Conservation (phyloP, 2,329 filamentous ascomycete species). For the Delphinella strobiligena region DNA sequence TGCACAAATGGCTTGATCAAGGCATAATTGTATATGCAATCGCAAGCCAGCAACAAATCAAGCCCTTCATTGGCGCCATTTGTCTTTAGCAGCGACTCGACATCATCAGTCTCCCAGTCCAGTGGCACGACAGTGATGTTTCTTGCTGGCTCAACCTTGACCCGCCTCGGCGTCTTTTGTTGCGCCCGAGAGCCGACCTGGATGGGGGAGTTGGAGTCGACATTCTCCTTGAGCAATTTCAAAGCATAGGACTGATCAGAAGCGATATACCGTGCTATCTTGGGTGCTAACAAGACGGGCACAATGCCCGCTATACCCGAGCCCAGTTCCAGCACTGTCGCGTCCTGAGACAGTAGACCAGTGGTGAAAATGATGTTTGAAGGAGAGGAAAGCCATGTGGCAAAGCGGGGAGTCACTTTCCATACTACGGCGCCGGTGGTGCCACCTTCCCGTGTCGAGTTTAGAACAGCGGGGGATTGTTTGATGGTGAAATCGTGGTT, state of each 20-base stretch:
- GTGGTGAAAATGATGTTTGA: conserved; percentile 50
- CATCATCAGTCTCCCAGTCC: conserved; percentile 66
- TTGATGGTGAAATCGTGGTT: conserved; percentile 61
- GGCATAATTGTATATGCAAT: conserved; percentile 91
- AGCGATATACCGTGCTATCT: conserved; percentile 55
- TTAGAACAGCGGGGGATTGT: conserved; percentile 74
- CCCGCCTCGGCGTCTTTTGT: conserved; percentile 1
- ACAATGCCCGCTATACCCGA: conserved; percentile 77
- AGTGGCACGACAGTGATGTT: conserved; percentile 28
- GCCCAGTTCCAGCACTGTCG: conserved; percentile 68
- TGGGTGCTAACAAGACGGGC: conserved; percentile 53
- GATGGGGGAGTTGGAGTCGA: conserved; percentile 46
- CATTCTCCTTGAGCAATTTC: conserved; percentile 63
- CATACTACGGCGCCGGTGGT: conserved; percentile 76
- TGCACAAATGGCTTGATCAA: conserved; percentile 72
- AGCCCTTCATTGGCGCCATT: conserved; percentile 28
- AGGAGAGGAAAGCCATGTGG: conserved; percentile 60
- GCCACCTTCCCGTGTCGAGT: conserved; percentile 59
- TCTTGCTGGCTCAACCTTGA: not conserved
- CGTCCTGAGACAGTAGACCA: conserved; percentile 40
- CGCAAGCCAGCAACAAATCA: conserved; percentile 62
- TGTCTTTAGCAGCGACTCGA: conserved; percentile 35
- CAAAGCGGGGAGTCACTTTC: conserved; percentile 78
- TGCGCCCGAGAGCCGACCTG: not conserved
- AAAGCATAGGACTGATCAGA: conserved; percentile 85